Base-by-base conservation (phyloP, 2,329 filamentous ascomycete genomes). In the Colletotrichum liriopes region DNA sequence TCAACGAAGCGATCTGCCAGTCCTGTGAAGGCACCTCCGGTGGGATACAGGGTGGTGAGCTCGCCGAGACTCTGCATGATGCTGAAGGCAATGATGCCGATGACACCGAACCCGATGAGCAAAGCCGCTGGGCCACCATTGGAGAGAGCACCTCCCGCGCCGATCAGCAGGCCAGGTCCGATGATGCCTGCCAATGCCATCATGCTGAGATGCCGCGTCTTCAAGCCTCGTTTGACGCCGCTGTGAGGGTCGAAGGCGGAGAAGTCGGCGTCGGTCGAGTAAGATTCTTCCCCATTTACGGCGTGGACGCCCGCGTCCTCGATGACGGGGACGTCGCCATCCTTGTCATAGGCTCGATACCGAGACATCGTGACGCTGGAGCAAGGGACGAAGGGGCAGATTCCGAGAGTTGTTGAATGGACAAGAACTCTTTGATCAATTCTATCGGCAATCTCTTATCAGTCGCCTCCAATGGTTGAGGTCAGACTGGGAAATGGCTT, bases 51-150 rank as follows among this genome's bases (percentile, higher is more conserved):
- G 8, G 93, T 94, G 3, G 93, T 93, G 76, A 94, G 84, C 79
- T 95, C 93, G 26, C 93, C 93, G 8, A 95, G 83, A 5, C 90
- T 92, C 84, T 94, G 93, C 89, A 93, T 94, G 74, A 92, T 88
- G 75, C 85, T 87, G 73, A 86, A 88, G 2, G 92, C 92, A 71
- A 94, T 89, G 73, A 94, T 87, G 14, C 91, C 93, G 74, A 94
- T 92, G 37, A 94, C 83, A 12, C 87, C 89, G 75, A 95, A 95
- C 1, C 93, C 93, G 77, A 95, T 94, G 45, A 95, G 80, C 60
- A 94, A 82, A 0, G 92, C 90, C 0, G 92, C 93, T 20, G 93
- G 93, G 0, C 93, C 93, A 67, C 92, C 93, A 52, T 86, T 88
- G 16, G 88, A 85, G 32, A 95, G 83, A 0, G 93, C 93, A 58